Conservation (phyloP, 352 stramenopile species). For the Bremia lactucae region DNA sequence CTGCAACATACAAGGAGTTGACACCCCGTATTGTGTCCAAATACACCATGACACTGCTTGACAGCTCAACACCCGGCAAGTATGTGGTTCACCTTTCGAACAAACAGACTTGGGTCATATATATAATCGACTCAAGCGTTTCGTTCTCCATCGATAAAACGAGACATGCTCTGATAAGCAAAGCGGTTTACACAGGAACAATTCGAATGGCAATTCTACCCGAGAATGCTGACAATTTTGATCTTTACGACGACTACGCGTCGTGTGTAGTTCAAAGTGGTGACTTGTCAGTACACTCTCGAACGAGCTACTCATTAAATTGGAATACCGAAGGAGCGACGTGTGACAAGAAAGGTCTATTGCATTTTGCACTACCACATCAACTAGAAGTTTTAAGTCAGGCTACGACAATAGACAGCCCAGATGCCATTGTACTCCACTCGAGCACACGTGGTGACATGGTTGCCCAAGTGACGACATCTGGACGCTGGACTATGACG, state of each 20-base stretch:
- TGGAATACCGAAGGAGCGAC: background rate
- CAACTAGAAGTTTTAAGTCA: background rate
- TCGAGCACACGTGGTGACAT: conserved; percentile 46
- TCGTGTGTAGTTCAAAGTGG: conserved; percentile 1
- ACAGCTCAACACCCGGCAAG: background rate
- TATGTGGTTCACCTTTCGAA: conserved; percentile 1
- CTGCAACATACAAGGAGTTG: background rate
- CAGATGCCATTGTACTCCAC: conserved; percentile 18
- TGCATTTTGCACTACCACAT: conserved; percentile 3
- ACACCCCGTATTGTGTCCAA: conserved; percentile 2
- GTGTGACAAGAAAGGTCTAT: background rate
- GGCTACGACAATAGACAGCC: background rate
- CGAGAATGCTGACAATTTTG: background rate
- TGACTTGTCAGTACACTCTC: conserved; percentile 1
- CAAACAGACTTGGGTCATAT: background rate
- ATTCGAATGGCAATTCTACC: conserved; percentile 1
- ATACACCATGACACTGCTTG: background rate
- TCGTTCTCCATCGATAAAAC: background rate
- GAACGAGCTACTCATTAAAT: background rate
- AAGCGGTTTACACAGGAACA: background rate
- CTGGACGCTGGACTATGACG: conserved; percentile 22
- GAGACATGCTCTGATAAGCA: background rate
- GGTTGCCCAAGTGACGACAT: conserved; percentile 23
- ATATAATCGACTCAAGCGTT: background rate
- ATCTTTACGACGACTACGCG: conserved; percentile 1